phyloP scores from a whole-genome alignment of 2,329 filamentous ascomycete species.

The Calonectria leucothoes region DNA sequence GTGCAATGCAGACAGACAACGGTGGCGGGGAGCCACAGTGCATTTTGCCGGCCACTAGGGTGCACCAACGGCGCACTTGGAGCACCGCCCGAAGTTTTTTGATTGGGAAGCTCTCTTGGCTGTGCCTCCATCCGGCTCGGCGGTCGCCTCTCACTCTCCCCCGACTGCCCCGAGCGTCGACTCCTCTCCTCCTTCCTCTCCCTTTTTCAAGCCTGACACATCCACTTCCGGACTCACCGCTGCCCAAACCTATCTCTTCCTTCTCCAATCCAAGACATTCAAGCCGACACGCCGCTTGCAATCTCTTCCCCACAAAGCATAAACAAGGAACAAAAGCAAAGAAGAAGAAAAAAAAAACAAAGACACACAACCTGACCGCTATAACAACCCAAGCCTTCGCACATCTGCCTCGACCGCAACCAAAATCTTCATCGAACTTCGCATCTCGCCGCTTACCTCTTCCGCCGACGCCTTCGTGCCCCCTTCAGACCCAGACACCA shows the following conservation, averaged over 20 bases:
- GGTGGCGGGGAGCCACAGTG: constrained; percentile 13
- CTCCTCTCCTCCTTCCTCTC: constrained; percentile 3
- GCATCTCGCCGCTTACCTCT: constrained; percentile 9
- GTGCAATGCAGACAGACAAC: constrained; percentile 1
- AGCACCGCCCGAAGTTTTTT: constrained; percentile 6
- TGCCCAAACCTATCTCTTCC: constrained; percentile 16
- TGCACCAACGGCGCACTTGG: constrained; percentile 8
- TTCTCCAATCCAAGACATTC: constrained; percentile 19
- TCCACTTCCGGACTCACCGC: constrained; percentile 26
- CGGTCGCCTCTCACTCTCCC: not conserved
- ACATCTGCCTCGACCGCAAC: not conserved
- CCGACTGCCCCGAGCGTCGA: constrained; percentile 21
- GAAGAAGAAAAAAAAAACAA: not conserved
- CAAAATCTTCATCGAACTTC: not conserved
- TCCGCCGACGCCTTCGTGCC: constrained; percentile 27
- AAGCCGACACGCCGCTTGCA: constrained; percentile 5
- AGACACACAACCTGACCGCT: not conserved
- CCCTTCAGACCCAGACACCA: constrained; percentile 3
- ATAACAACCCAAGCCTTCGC: not conserved
- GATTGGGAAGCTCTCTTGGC: not conserved
- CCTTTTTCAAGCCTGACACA: constrained; percentile 19
- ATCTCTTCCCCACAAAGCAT: not conserved
- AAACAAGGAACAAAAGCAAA: not conserved
- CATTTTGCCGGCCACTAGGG: constrained; percentile 8
- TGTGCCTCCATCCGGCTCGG: not conserved